phyloP scores from a whole-genome alignment of 306 rosid species.

The Dalbergia cultrata region DNA sequence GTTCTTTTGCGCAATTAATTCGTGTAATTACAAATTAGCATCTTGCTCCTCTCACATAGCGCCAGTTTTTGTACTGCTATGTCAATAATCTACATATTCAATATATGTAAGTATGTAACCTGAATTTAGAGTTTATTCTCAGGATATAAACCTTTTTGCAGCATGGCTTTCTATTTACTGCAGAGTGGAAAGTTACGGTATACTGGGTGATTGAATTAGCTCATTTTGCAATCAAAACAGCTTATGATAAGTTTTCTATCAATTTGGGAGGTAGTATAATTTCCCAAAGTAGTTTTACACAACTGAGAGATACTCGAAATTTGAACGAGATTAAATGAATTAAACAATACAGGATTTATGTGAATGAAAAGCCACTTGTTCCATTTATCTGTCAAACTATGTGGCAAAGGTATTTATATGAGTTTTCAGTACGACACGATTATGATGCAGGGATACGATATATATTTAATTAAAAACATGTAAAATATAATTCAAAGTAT shows the following conservation, averaged over 20 bases:
- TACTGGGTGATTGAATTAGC: neutral
- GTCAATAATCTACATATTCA: neutral
- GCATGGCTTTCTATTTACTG: neutral
- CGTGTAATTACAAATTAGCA: neutral
- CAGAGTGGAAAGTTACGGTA: neutral
- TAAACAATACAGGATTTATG: neutral
- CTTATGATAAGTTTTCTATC: neutral
- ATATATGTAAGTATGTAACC: neutral
- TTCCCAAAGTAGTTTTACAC: constrained; percentile 7
- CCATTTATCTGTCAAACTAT: constrained; percentile 1
- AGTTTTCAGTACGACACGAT: too few species aligned
- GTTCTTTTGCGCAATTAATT: neutral
- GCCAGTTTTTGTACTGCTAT: neutral
- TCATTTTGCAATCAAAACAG: neutral
- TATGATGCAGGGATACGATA: too few species aligned
- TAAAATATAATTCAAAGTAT: too few species aligned
- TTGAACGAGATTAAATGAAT: constrained; percentile 6
- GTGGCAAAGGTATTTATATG: too few species aligned
- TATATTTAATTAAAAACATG: too few species aligned
- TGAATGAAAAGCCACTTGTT: constrained; percentile 22
- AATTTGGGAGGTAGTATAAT: constrained; percentile 1
- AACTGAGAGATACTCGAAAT: constrained; percentile 24
- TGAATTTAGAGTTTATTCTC: constrained; percentile 2
- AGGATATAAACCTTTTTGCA: constrained; percentile 16
- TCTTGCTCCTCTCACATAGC: neutral